Evolutionary conservation across 768 basidiomycete genomes (phyloP).

Genomic region (Termitomyces titanicus): DNA sequence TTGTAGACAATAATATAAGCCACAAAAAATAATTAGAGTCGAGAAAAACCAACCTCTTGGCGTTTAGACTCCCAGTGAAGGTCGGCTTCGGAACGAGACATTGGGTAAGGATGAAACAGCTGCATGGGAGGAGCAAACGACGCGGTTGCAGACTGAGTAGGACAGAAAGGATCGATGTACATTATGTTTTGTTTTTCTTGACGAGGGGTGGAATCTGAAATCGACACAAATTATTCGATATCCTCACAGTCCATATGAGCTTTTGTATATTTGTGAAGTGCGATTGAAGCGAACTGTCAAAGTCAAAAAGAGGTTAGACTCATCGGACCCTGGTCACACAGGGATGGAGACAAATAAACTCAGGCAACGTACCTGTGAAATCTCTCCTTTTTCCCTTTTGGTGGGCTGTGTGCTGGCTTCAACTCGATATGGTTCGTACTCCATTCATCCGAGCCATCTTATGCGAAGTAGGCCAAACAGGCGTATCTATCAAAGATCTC

Average conservation of each 20-base stretch:
- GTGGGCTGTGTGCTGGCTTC: background rate
- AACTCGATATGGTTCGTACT: background rate
- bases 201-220: background rate
- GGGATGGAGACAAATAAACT: background rate
- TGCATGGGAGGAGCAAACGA: background rate
- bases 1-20: background rate
- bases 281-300: background rate
- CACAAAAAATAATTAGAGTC: background rate
- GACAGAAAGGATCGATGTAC: background rate
- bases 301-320: slow-evolving; percentile 13
- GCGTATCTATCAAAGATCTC: background rate
- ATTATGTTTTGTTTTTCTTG: background rate
- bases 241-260: no score
- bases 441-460: background rate
- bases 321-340: slow-evolving; percentile 1
- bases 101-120: background rate
- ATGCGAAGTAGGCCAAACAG: background rate
- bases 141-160: background rate
- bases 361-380: background rate
- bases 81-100: slow-evolving; percentile 4
- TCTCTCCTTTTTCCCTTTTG: slow-evolving; percentile 2
- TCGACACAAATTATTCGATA: no score
- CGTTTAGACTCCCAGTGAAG: slow-evolving; percentile 8
- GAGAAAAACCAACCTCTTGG: background rate
- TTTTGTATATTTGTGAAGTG: background rate